Evolutionary conservation across 2,329 filamentous ascomycete genomes (phyloP), one percentile per base, ranked within the genome.

Genomic region (Rutstroemia sp.): DNA sequence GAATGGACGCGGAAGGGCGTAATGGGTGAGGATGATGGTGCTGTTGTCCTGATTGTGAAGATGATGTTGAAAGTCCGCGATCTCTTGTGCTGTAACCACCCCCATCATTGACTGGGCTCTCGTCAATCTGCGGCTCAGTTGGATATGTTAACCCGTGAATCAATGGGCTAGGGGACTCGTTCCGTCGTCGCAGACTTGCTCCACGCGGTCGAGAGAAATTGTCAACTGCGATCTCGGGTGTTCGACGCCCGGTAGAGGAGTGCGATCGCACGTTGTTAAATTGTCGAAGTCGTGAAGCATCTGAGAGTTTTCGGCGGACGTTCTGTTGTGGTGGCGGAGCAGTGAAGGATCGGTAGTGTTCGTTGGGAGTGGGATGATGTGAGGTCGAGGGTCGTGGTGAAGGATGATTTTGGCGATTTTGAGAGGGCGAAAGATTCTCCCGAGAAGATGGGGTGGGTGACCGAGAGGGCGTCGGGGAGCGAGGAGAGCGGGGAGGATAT

Each of bases 1-100:
- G 67, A 27, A 70, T 69, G 7, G 68, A 70, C 16, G 61, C 55
- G 9, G 69, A 68, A 16, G 67, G 65, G 38, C 68, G 62, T 4
- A 70, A 49, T 8, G 45, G 19, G 16, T 23, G 23, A 23, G 23
- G 19, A 4, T 49, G 38, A 14, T 57, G 52, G 18, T 58, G 58
- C 10, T 57, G 51, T 9, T 57, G 51, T 23, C 61, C 52, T 10
- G 68, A 66, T 59, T 67, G 60, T 16, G 65, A 64, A 18, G 67
- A 69, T 7, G 65, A 65, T 4, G 59, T 59, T 2, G 67, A 67
- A 34, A 68, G 54, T 3, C 66, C 68, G 54, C 68, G 61, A 45
- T 67, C 64, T 49, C 66, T 61, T 16, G 57, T 58, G 25, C 27
- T 48, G 44, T 12, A 54, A 38, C 47, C 46, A 3, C 55, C 59